These are phyloP conservation scores for Giardia duodenalis DNA, from an alignment of 208 protist genomes.

Conservation along the genomic window DNA sequence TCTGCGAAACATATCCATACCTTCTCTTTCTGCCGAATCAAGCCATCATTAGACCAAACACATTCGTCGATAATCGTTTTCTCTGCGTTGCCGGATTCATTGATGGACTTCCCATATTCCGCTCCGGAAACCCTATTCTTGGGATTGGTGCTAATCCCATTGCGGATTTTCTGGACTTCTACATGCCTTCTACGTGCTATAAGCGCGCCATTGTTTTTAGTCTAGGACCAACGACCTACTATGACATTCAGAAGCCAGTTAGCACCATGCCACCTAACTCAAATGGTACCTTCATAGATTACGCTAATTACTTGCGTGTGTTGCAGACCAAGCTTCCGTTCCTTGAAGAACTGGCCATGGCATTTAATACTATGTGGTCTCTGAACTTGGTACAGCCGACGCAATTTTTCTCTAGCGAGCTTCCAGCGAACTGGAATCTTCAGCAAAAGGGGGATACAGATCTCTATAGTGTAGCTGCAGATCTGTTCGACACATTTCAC, in stretches of 20 bases:
- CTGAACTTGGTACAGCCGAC: neutral
- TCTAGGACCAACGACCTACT: neutral
- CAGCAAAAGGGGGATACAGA: neutral
- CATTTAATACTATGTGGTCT: neutral
- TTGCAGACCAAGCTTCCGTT: neutral
- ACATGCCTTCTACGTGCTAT: neutral
- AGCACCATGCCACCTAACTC: neutral
- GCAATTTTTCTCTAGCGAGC: neutral
- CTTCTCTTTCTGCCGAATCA: neutral
- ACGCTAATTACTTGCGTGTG: neutral
- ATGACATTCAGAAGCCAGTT: neutral
- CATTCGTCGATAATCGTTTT: neutral
- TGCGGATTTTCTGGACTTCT: neutral
- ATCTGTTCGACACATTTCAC: neutral
- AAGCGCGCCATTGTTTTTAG: neutral
- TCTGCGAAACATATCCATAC: neutral
- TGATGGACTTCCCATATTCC: neutral
- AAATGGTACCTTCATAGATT: neutral
- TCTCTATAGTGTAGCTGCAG: neutral
- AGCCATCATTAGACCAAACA: neutral
- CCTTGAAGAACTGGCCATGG: neutral
- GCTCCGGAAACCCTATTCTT: neutral
- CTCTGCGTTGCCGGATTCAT: neutral
- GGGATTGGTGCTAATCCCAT: neutral
- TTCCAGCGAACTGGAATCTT: neutral